These are phyloP conservation scores for Talaromyces amestolkiae DNA, from an alignment of 2,329 filamentous ascomycete genomes.

Conservation along the genomic window DNA sequence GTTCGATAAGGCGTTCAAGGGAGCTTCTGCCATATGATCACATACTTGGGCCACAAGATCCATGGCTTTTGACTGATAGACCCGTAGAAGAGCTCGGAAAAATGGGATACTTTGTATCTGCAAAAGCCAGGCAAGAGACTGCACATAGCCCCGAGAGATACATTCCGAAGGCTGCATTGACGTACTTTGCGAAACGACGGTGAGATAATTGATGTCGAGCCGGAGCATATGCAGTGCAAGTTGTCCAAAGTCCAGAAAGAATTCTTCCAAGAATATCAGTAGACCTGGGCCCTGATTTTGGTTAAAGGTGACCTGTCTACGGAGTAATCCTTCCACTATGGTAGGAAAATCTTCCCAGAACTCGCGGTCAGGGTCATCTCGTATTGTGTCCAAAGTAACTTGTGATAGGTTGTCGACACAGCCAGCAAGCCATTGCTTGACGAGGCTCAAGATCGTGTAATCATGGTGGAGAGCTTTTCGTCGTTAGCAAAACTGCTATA, in stretches of 20 bases:
- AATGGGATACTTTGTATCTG: conserved; percentile 38
- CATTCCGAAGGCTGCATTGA: conserved; percentile 30
- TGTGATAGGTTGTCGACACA: conserved; percentile 35
- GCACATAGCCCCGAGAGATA: conserved; percentile 36
- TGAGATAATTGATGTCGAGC: conserved; percentile 39
- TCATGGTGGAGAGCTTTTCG: conserved; percentile 32
- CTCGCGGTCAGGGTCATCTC: conserved; percentile 42
- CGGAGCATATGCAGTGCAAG: conserved; percentile 42
- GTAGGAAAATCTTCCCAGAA: conserved; percentile 47
- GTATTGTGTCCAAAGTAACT: conserved; percentile 35
- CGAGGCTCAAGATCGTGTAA: conserved; percentile 30
- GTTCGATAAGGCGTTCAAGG: conserved; percentile 27
- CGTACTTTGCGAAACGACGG: conserved; percentile 28
- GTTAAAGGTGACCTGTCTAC: conserved; percentile 36
- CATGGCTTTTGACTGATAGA: conserved; percentile 29
- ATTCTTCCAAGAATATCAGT: conserved; percentile 39
- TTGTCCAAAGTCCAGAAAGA: conserved; percentile 40
- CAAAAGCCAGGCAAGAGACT: conserved; percentile 36
- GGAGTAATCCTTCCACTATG: conserved; percentile 41
- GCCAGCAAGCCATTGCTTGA: conserved; percentile 45
- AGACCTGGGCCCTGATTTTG: conserved; percentile 31
- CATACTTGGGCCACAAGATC: conserved; percentile 32
- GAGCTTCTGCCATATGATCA: conserved; percentile 28
- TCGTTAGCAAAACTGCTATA: background rate
- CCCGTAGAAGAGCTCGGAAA: conserved; percentile 33